Conservation (phyloP, 2,329 filamentous ascomycete genomes). For the Canariomyces notabilis region DNA sequence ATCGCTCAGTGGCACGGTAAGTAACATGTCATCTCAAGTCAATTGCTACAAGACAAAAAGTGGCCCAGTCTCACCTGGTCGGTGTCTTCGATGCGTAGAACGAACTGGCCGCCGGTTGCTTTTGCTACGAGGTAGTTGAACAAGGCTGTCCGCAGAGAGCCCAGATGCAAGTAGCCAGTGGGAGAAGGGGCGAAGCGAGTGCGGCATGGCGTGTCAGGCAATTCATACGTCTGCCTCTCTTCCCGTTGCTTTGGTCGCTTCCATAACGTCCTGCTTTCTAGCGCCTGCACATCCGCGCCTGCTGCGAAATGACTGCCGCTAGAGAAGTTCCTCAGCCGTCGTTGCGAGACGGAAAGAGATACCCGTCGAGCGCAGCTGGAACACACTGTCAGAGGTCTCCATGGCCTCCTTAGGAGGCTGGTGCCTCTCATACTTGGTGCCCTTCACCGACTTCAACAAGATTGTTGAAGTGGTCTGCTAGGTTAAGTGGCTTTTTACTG, state of each 20-base stretch:
- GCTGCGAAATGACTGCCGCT: constrained; percentile 5
- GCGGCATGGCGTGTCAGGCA: constrained; percentile 57
- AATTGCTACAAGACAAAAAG: not conserved
- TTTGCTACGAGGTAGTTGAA: constrained; percentile 92
- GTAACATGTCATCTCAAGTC: not conserved
- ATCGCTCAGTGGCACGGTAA: not conserved
- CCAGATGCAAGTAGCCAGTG: constrained; percentile 88
- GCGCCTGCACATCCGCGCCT: too few species aligned
- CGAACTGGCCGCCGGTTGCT: constrained; percentile 81
- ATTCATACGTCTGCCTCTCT: constrained; percentile 26
- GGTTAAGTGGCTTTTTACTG: too few species aligned
- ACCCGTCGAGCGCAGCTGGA: constrained; percentile 9
- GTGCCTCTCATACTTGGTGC: constrained; percentile 13
- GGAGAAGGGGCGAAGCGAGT: constrained; percentile 94
- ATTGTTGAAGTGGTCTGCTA: not conserved
- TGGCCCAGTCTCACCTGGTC: constrained; percentile 62
- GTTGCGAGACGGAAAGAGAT: constrained; percentile 16
- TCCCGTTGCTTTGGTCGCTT: too few species aligned
- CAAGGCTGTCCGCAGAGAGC: constrained; percentile 86
- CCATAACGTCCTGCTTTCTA: too few species aligned
- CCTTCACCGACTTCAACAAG: not conserved
- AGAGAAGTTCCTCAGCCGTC: constrained; percentile 21
- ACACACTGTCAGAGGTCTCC: too few species aligned
- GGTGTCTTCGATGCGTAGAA: constrained; percentile 90
- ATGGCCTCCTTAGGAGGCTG: constrained; percentile 17